phyloP scores from a whole-genome alignment of 257 asterid genomes.

The Thymus quinquecostatus region DNA sequence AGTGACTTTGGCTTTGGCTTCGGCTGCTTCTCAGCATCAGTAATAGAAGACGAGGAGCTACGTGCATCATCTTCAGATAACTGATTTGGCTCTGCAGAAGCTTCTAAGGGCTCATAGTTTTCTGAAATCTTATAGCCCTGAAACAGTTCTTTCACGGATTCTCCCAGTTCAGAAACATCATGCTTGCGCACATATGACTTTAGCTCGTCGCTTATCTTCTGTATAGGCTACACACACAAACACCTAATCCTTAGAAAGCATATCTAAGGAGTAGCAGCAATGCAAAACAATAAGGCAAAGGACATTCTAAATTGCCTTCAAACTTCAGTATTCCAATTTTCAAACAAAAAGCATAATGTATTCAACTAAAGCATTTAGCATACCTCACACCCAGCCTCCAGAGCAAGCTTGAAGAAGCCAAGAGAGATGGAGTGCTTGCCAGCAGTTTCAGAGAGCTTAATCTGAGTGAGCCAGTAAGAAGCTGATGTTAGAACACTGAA shows the following conservation, averaged over 20 bases:
- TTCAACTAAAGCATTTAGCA: neutral
- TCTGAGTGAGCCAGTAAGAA: constrained; percentile 85
- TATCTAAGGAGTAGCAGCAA: neutral
- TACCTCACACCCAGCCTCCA: constrained; percentile 94
- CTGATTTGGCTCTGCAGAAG: constrained; percentile 57
- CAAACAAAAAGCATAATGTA: neutral
- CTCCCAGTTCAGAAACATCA: constrained; percentile 58
- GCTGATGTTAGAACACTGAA: constrained; percentile 68
- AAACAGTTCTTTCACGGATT: constrained; percentile 58
- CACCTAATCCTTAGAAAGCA: constrained; percentile 1
- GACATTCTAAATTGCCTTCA: too few species aligned
- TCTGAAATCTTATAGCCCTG: constrained; percentile 69
- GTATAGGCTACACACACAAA: constrained; percentile 62
- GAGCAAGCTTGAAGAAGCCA: constrained; percentile 87
- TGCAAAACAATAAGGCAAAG: neutral
- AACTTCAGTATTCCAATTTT: neutral
- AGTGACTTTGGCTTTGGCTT: constrained; percentile 39
- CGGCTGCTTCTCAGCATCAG: constrained; percentile 47
- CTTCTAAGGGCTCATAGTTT: constrained; percentile 54
- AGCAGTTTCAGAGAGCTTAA: constrained; percentile 80
- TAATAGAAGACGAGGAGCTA: constrained; percentile 60
- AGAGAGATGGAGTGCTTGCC: constrained; percentile 81
- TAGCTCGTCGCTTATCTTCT: constrained; percentile 73
- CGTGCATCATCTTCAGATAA: constrained; percentile 68
- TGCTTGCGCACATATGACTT: constrained; percentile 61